Evolutionary conservation across 306 rosid species (phyloP), one percentile per base, ranked within the genome.

Genomic region (Quercus suber): DNA sequence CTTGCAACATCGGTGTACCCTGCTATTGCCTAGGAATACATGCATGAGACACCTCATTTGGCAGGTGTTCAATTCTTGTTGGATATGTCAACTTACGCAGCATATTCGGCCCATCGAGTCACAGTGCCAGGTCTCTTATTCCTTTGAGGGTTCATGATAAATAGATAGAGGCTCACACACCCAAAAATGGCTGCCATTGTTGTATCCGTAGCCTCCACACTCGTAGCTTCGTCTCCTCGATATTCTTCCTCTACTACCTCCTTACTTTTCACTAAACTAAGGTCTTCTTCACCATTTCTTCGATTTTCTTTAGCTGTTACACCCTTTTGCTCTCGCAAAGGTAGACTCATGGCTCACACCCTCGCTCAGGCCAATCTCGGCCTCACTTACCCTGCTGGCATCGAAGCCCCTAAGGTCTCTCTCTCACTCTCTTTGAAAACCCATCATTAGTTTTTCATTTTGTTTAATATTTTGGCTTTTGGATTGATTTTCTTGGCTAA

Each of bases 361-460:
- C 85, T 85, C 41, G 87, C 99, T 37, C 84, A 37, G 64, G 92
- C 90, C 90, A 90, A 87, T 75, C 99, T 96, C 20, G 99, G 99
- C 81, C 99, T 96, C 74, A 96, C 99, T 43, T 81, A 84, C 56
- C 97, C 99, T 31, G 51, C 89, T 45, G 73, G 17, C 58, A 56
- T 73, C 61, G 92, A 96, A 55, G 19, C 81, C 55, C 87, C 92
- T 11, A 86, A 96, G 96, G 99, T 95, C 19, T 6, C 8, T 9
- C 30, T 59, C 14, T 2, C 28, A 27, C 28, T 28, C 10, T 14
- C 17, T 77, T 7, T 33, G 35, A n/a, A 67, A 53, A 4, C 11
- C 56, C 19, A 8, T 20, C 0, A 30, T 6, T 27, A 14, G 28
- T 52, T 69, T 74, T 18, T 19, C 28, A 21, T 18, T 72, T 45